Evolutionary conservation across 805 yeast species (phyloP), one percentile per base, ranked within the genome.

Genomic region (Candida verbasci): DNA sequence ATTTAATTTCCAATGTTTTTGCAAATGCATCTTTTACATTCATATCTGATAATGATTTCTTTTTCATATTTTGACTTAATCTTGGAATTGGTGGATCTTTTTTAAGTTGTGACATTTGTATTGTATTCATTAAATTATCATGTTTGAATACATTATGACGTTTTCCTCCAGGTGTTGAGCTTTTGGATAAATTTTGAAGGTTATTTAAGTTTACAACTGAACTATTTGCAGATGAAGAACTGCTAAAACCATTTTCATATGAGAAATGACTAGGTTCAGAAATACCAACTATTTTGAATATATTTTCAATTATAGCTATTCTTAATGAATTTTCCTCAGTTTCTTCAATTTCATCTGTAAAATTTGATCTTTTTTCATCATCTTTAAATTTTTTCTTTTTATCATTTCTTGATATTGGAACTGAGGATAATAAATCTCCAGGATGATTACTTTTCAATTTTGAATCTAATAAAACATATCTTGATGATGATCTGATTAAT

Each of bases 381-480:
- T 6, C 17, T 7, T 16, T 30, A 15, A 28, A 10, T 10, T n/a
- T 24, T 6, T 17, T 21, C 16, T 29, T 29, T 14, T 18, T 9
- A 24, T 35, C 31, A 9, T 5, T 28, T 25, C 39, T 22, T 1
- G 82, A 70, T 6, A 84, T 55, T 1, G 95, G 93, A 1, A 82
- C 95, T 37, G 82, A 84, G 0, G 95, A 83, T 9, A 88, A 60
- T 35, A 88, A 65, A 53, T 87, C 95, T 20, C 96, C 96, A 0
- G 96, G 95, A 49, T 83, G 86, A 12, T 80, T 63, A 3, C 74
- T 60, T 36, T 74, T 63, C 3, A 53, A 71, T 34, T 80, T 62
- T 1, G 84, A 69, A 17, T 72, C 75, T 24, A 82, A 58, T 3
- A 62, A 51, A 14, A 67, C 72, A 30, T 65, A 57, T 60, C 74